A percentile compares a stretch with the other conserved stretches of the same genome.
Evolutionary conservation across 768 basidiomycete genomes (phyloP).

Genomic region (Candolleomyces eurysporus): DNA sequence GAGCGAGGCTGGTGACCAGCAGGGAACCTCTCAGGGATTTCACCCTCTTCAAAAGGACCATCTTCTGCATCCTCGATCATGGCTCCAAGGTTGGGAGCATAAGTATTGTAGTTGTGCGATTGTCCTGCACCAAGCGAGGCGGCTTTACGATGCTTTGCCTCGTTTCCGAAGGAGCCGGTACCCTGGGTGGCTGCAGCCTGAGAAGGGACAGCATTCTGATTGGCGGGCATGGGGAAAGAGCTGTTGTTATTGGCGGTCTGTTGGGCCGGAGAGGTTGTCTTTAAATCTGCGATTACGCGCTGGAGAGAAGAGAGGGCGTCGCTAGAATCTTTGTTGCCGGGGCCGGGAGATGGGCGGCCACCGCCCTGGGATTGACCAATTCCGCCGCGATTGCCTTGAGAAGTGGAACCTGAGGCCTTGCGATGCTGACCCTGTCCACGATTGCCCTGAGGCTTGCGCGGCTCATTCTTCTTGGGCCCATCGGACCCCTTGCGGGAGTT

Average conservation of each 20-base stretch:
- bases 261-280: slow-evolving; percentile 72
- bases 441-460: slow-evolving; percentile 47
- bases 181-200: slow-evolving; percentile 72
- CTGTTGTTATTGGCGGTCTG: slow-evolving; percentile 40
- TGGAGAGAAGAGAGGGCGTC: slow-evolving; percentile 87
- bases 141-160: slow-evolving; percentile 79
- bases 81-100: slow-evolving; percentile 75
- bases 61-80: slow-evolving; percentile 86
- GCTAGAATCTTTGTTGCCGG: slow-evolving; percentile 59
- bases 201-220: slow-evolving; percentile 57
- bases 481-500: slow-evolving; percentile 58
- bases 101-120: slow-evolving; percentile 64
- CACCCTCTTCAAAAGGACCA: slow-evolving; percentile 71
- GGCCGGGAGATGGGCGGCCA: slow-evolving; percentile 49
- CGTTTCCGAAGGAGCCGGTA: slow-evolving; percentile 52
- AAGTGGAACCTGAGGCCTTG: slow-evolving; percentile 48
- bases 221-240: slow-evolving; percentile 44
- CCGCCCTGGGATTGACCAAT: slow-evolving; percentile 40
- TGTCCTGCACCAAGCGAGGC: slow-evolving; percentile 65
- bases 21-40: slow-evolving; percentile 62
- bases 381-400: slow-evolving; percentile 52
- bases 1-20: slow-evolving; percentile 66
- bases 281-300: slow-evolving; percentile 91
- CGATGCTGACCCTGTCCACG: slow-evolving; percentile 2
- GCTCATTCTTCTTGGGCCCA: slow-evolving; percentile 53